Base-by-base conservation (phyloP, 2,329 filamentous ascomycete genomes). In the Pyrenochaeta sp. region DNA sequence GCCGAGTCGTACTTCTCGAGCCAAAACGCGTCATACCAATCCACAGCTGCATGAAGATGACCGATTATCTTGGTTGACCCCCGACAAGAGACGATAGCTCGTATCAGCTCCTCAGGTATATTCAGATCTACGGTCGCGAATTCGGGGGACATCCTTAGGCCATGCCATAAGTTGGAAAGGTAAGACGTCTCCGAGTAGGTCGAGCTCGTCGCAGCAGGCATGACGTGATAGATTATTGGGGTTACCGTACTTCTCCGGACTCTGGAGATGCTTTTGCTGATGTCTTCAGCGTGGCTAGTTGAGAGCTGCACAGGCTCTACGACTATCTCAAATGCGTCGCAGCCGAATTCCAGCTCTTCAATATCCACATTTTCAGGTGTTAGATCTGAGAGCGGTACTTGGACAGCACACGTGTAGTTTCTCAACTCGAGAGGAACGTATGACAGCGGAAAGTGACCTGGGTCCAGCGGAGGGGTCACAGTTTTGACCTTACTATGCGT, bases 341-440 rank as follows among this genome's bases (percentile, higher is more conserved):
- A 85, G 4, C 87, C 88, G 12, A 84, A 85, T 56, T 90, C 88
- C 24, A 89, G 75, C 28, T 88, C 85, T 65, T 90, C 87, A 24
- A 90, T 83, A 52, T 90, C 85, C n/a, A 88, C 67, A 1, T 82
- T 76, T 12, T 80, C 78, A 1, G 80, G 73, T 0, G 87, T 72
- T 1, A 92, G 75, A n/a, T 83, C 82, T 0, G 85, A 86, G 2
- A 90, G 77, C 2, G 85, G 82, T 0, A 91, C 79, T 2, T 86
- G 86, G 0, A 90, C 79, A 5, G 89, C 88, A 66, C 90, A 90
- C 0, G 90, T 92, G 65, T 88, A 91, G 5, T 80, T 81, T 7
- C 88, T 83, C 27, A 84, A 79, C 64, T 90, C 85, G 0, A 86
- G 81, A 0, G 85, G 83, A 34, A 89, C 80, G 15, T 83, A 80